A percentile compares a stretch with the other conserved stretches of the same genome.
These are phyloP conservation scores for Glebionis coronaria DNA, from an alignment of 129 eudicot genomes.

Conservation along the genomic window DNA sequence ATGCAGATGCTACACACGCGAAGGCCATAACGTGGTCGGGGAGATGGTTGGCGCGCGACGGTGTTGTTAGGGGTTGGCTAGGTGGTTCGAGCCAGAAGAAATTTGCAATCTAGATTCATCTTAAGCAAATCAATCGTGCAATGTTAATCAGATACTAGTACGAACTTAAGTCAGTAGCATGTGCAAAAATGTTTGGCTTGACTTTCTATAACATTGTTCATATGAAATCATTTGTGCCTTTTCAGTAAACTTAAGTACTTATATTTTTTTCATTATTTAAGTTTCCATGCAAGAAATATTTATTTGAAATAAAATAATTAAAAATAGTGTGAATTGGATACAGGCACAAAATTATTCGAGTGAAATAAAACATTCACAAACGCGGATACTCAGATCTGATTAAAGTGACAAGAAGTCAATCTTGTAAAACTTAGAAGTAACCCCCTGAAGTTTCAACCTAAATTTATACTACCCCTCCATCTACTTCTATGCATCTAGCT, in stretches of 20 bases:
- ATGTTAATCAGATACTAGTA: too few species aligned
- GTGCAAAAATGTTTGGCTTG: too few species aligned
- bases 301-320: neutral
- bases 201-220: too few species aligned
- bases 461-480: neutral
- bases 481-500: neutral
- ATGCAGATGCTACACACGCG: too few species aligned
- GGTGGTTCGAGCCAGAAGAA: neutral
- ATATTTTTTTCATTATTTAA: neutral
- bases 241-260: too few species aligned
- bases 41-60: too few species aligned
- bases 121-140: neutral
- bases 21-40: too few species aligned
- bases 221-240: too few species aligned
- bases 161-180: too few species aligned
- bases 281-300: neutral
- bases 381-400: conserved; percentile 31
- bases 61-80: too few species aligned
- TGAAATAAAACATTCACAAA: conserved; percentile 12
- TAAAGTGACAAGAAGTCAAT: conserved; percentile 16
- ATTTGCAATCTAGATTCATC: neutral
- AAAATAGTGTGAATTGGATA: neutral
- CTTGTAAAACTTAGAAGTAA: neutral
- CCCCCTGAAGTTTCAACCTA: conserved; percentile 3
- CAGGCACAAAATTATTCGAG: conserved; percentile 6